A percentile compares a stretch with the other conserved stretches of the same genome.
Conservation (phyloP, 1,284 basidiomycete species). For the Inonotus obliquus region DNA sequence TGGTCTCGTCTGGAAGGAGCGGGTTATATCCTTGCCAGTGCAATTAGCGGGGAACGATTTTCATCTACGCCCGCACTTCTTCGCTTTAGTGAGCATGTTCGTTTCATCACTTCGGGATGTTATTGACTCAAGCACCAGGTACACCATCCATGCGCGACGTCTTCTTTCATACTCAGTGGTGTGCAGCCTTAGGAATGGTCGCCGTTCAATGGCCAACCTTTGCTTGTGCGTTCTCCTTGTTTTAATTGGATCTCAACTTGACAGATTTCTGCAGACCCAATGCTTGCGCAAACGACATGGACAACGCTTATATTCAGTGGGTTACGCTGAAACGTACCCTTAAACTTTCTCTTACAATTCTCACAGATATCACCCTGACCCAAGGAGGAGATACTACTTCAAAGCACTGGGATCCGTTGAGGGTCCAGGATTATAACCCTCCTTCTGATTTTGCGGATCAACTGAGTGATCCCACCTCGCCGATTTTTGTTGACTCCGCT, state of each 20-base stretch:
- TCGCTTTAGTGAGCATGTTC: constrained; percentile 67
- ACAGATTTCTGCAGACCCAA: constrained; percentile 56
- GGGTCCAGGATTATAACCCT: constrained; percentile 55
- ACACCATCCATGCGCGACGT: constrained; percentile 93
- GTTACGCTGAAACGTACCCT: constrained; percentile 25
- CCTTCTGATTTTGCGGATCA: constrained; percentile 67
- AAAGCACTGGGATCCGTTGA: constrained; percentile 64
- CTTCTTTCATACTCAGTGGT: constrained; percentile 91
- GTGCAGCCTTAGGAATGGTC: constrained; percentile 82
- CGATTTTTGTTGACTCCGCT: constrained; percentile 71
- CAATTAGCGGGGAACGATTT: constrained; percentile 86
- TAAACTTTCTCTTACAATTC: constrained; percentile 15
- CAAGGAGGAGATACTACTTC: constrained; percentile 37
- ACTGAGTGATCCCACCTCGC: constrained; percentile 62
- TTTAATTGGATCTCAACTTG: constrained; percentile 9
- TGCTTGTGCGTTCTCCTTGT: constrained; percentile 67
- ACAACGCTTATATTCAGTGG: constrained; percentile 81
- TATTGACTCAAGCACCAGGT: constrained; percentile 40
- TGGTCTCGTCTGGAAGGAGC: constrained; percentile 73
- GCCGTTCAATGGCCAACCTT: constrained; percentile 93
- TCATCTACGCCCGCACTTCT: constrained; percentile 82
- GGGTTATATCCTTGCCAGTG: constrained; percentile 87
- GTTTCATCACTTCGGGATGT: constrained; percentile 18
- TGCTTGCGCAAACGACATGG: constrained; percentile 85
- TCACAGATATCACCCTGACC: constrained; percentile 69